Conservation (phyloP, 164 flowering plant species). For the Taxillus chinensis region DNA sequence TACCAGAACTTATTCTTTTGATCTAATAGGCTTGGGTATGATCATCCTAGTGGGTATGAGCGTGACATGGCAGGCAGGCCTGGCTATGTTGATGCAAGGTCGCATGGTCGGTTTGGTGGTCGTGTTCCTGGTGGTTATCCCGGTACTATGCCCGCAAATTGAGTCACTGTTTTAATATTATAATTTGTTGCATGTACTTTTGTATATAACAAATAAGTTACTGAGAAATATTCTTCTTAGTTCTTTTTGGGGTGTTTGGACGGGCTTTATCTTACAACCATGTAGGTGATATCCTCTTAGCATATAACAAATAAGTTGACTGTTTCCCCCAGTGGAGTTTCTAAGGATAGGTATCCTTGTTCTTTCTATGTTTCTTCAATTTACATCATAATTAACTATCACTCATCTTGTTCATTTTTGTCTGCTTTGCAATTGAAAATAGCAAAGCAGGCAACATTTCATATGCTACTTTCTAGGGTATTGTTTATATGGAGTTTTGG, state of each 20-base stretch:
- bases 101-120: conserved; percentile 2
- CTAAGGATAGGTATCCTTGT: too few species aligned
- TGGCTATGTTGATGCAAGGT: conserved; percentile 1
- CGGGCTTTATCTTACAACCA: too few species aligned
- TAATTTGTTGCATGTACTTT: neutral
- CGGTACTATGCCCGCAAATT: neutral
- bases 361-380: too few species aligned
- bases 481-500: too few species aligned
- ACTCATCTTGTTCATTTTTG: too few species aligned
- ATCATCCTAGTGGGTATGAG: conserved; percentile 3
- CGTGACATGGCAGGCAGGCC: conserved; percentile 1
- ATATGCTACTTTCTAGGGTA: too few species aligned
- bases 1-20: neutral
- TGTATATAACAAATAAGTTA: neutral
- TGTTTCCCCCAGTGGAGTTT: too few species aligned
- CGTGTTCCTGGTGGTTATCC: neutral
- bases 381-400: too few species aligned
- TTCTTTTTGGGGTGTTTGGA: neutral
- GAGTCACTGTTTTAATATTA: neutral
- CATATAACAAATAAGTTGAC: too few species aligned
- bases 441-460: too few species aligned
- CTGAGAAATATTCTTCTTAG: neutral
- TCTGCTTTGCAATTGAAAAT: too few species aligned
- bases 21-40: conserved; percentile 2
- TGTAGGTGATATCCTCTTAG: too few species aligned